These are phyloP conservation scores for Rugonectria rugulosa DNA, from an alignment of 2,329 filamentous ascomycete species.

Conservation along the genomic window DNA sequence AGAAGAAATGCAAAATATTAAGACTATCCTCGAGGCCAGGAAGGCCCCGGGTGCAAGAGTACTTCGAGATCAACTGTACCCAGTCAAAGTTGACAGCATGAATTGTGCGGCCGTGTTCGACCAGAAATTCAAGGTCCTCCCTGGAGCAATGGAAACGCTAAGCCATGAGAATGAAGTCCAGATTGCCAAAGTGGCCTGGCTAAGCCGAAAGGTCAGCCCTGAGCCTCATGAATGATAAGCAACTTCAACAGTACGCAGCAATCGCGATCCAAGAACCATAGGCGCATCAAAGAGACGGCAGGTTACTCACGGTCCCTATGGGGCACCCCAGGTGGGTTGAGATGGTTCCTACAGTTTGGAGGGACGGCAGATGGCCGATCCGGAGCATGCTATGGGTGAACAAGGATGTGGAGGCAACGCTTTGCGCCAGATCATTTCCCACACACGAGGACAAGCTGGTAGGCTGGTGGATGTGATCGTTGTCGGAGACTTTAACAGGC, in stretches of 20 bases:
- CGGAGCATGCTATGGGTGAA: no score
- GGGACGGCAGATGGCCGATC: no score
- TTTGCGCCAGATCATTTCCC: background rate
- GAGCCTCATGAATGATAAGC: conserved; percentile 17
- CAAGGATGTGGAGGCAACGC: no score
- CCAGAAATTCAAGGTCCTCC: conserved; percentile 24
- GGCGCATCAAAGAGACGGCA: conserved; percentile 3
- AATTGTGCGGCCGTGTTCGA: conserved; percentile 31
- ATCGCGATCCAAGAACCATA: conserved; percentile 14
- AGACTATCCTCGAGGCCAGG: conserved; percentile 5
- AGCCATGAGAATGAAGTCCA: conserved; percentile 32
- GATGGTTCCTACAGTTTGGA: conserved; percentile 6
- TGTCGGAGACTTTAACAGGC: background rate
- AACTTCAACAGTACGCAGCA: conserved; percentile 6
- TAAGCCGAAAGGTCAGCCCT: conserved; percentile 25
- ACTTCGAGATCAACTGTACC: conserved; percentile 34
- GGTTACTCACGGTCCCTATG: conserved; percentile 10
- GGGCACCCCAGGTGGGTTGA: conserved; percentile 6
- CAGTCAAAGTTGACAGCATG: conserved; percentile 35
- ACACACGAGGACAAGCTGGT: conserved; percentile 8
- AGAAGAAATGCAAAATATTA: conserved; percentile 12
- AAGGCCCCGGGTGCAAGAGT: conserved; percentile 25
- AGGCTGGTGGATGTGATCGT: background rate
- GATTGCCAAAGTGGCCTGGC: conserved; percentile 35
- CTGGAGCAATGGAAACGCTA: conserved; percentile 27